Conservation (phyloP, 2,329 filamentous ascomycete species). For the Phialophora chinensis region DNA sequence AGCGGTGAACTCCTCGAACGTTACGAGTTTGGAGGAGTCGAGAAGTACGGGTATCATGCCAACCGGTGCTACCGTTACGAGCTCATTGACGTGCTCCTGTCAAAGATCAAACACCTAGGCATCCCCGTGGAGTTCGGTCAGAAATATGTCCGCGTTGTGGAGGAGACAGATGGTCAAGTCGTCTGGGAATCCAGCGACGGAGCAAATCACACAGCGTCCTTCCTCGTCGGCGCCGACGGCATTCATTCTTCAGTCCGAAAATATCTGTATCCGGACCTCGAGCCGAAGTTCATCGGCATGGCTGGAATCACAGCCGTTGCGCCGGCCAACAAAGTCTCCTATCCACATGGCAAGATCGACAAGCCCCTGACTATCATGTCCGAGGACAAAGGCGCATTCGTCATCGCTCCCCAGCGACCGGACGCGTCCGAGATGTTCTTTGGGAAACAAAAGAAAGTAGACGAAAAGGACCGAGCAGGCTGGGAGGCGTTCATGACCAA, state of each 20-base stretch:
- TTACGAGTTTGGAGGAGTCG: conserved; percentile 37
- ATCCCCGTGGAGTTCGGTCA: conserved; percentile 56
- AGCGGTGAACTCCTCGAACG: conserved; percentile 43
- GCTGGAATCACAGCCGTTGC: conserved; percentile 47
- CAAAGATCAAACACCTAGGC: conserved; percentile 48
- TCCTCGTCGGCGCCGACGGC: conserved; percentile 65
- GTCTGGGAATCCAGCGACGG: conserved; percentile 58
- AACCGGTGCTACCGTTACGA: conserved; percentile 62
- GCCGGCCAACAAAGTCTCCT: conserved; percentile 24
- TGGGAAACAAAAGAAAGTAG: conserved; percentile 45
- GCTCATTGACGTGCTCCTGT: conserved; percentile 58
- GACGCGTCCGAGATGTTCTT: conserved; percentile 46
- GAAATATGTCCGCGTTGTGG: conserved; percentile 55
- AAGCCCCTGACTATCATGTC: conserved; percentile 30
- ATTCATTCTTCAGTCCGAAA: conserved; percentile 63
- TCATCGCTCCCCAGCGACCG: conserved; percentile 48
- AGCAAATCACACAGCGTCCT: conserved; percentile 44
- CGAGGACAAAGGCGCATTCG: conserved; percentile 44
- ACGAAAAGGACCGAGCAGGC: conserved; percentile 44
- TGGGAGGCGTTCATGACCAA: conserved; percentile 45
- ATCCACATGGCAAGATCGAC: conserved; percentile 21
- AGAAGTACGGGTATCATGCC: conserved; percentile 59
- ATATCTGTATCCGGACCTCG: conserved; percentile 57
- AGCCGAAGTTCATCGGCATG: conserved; percentile 60
- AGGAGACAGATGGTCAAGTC: conserved; percentile 47